These are phyloP conservation scores for Colletotrichum australisinense DNA, from an alignment of 2,329 filamentous ascomycete species.

Conservation along the genomic window DNA sequence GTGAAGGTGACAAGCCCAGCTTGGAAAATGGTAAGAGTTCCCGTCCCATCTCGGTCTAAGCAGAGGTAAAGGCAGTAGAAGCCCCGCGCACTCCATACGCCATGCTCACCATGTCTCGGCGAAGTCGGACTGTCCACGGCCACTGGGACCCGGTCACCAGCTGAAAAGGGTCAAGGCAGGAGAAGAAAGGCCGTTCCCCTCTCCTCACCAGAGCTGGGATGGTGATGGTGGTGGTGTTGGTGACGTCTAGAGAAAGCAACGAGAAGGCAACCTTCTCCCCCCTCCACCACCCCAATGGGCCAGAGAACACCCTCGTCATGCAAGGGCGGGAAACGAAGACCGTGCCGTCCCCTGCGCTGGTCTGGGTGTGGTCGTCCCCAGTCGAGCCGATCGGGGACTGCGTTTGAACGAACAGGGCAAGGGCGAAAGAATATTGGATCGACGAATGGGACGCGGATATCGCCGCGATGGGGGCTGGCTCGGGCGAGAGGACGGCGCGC, in stretches of 20 bases:
- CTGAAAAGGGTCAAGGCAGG: background rate
- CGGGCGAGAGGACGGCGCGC: conserved; percentile 6
- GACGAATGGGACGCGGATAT: conserved; percentile 4
- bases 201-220: background rate
- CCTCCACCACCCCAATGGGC: background rate
- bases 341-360: conserved; percentile 8
- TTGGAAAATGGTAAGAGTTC: background rate
- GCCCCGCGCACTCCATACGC: background rate
- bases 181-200: conserved; percentile 2
- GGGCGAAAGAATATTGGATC: background rate
- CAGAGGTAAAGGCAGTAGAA: background rate
- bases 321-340: conserved; percentile 20
- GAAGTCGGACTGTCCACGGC: background rate
- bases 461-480: background rate
- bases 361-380: background rate
- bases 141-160: background rate
- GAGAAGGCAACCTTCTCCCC: background rate
- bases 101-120: background rate
- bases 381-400: background rate
- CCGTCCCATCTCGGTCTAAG: background rate
- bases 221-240: background rate
- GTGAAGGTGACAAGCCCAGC: no score
- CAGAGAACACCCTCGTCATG: conserved; percentile 16
- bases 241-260: conserved; percentile 2
- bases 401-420: background rate